These are phyloP conservation scores for Elasticomyces elasticus DNA, from an alignment of 495 filamentous ascomycete genomes.

Conservation along the genomic window DNA sequence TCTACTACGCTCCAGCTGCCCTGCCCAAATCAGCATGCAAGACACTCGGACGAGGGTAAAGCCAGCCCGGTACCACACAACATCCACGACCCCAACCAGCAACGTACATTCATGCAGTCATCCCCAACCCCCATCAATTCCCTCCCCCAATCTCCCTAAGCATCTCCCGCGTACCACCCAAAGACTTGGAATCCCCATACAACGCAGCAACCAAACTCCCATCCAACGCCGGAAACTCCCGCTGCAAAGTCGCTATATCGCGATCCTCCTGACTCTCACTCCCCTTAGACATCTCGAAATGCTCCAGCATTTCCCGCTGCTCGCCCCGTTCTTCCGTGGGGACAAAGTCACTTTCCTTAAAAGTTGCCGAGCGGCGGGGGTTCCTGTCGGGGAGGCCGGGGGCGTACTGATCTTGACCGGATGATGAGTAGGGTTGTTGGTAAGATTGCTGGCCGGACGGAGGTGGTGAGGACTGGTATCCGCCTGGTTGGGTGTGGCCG, in stretches of 20 bases:
- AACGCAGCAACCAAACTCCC: conserved; percentile 28
- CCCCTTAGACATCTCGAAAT: conserved; percentile 23
- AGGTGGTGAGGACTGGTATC: neutral
- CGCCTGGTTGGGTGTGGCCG: neutral
- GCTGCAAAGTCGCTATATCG: conserved; percentile 25
- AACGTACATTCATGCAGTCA: too few species aligned
- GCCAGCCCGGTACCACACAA: too few species aligned
- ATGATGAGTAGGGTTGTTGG: neutral
- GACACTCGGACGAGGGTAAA: too few species aligned
- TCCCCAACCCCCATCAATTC: too few species aligned
- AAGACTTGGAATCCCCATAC: conserved; percentile 23
- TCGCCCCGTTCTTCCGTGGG: conserved; percentile 18
- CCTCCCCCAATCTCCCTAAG: conserved; percentile 20
- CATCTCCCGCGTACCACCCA: conserved; percentile 28
- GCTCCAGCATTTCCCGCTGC: conserved; percentile 24
- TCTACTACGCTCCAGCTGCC: too few species aligned
- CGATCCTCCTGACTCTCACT: conserved; percentile 21
- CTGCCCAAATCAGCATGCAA: too few species aligned
- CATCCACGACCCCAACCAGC: too few species aligned
- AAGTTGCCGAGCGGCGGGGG: conserved; percentile 9
- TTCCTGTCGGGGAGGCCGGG: neutral
- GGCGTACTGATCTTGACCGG: neutral
- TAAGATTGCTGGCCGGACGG: neutral
- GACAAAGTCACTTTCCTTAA: conserved; percentile 16
- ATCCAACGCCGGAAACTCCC: conserved; percentile 27